Percentiles rank a stretch among this genome's conserved stretches.
Conservation (phyloP, 345 rosid genomes). For the Euphorbia pulcherrima region DNA sequence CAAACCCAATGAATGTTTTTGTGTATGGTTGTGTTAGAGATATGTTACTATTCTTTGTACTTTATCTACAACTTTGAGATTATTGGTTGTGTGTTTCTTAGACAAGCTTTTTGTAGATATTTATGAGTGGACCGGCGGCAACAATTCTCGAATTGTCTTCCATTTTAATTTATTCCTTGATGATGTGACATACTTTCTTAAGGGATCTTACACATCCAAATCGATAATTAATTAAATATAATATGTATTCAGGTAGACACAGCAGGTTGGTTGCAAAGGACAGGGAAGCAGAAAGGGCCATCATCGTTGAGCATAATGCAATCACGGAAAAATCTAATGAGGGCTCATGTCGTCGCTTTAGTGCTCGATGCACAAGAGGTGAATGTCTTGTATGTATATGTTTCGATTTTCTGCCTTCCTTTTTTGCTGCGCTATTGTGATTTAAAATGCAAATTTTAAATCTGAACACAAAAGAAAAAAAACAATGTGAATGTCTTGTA, state of each 20-base stretch:
- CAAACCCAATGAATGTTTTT: neutral
- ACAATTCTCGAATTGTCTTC: too few species aligned
- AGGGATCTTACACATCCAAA: neutral
- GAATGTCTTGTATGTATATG: constrained; percentile 15
- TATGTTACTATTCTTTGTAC: neutral
- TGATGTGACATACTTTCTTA: neutral
- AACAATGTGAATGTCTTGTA: constrained; percentile 44
- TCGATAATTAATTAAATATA: neutral
- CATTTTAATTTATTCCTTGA: too few species aligned
- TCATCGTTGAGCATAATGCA: constrained; percentile 87
- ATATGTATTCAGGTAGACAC: constrained; percentile 66
- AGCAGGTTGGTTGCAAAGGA: constrained; percentile 96
- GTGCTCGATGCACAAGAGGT: constrained; percentile 99
- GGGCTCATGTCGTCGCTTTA: constrained; percentile 87
- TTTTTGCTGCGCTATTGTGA: neutral
- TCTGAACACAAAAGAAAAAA: too few species aligned
- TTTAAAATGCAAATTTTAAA: too few species aligned
- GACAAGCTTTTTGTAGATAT: too few species aligned
- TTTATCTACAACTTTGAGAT: neutral
- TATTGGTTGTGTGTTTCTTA: neutral
- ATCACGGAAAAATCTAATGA: constrained; percentile 89
- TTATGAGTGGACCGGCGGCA: too few species aligned
- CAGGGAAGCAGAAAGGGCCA: constrained; percentile 82
- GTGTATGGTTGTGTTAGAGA: neutral
- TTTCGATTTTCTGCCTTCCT: neutral